Base-by-base conservation (phyloP, 1,139 yeast species). In the Protomyces gravidus region DNA sequence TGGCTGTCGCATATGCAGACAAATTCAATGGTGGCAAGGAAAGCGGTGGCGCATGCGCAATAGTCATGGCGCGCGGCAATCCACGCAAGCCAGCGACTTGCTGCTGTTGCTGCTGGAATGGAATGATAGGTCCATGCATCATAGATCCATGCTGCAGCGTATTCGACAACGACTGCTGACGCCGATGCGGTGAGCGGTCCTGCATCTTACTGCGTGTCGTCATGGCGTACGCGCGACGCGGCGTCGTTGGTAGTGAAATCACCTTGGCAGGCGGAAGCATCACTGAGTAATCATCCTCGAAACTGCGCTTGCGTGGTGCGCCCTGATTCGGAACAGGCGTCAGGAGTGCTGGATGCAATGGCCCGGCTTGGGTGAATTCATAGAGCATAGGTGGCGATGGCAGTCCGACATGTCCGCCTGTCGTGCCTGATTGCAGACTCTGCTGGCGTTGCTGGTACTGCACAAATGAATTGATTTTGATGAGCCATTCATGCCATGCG, bases 391-490 rank as follows among this genome's bases (percentile, higher is more conserved):
- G 58, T 6, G 58, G 51, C 5, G 51, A 45, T 11, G 58, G 58
- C 15, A 53, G 21, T 2, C 47, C 46, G 30, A 25, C 26, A 13
- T 27, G 7, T 2, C 21, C 21, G 2, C 32, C 32, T 28, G 7
- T 9, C 9, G 19, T n/a, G 21, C 42, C 42, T 11, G 42, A 4
- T 5, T 36, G 42, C 47, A 27, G 21, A 4, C 15, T 19, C 19
- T 53, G 58, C 36, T 53, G 58, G 17, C 48, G 47, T 32, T 53
- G 58, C 39, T 53, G 58, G n/a, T 53, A 53, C 27, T 50, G 46
- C 28, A 53, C 58, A 27, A 53, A 53, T n/a, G 48, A 25, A 25
- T 53, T 53, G 15, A 53, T 53, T 27, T 45, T 46, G 26, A 21
- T 13, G 6, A 53, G 21, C 60, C 60, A 56, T 17, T 50, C 50